These are phyloP conservation scores for Phytophthora multivora DNA, from an alignment of 352 stramenopile genomes.

Conservation along the genomic window DNA sequence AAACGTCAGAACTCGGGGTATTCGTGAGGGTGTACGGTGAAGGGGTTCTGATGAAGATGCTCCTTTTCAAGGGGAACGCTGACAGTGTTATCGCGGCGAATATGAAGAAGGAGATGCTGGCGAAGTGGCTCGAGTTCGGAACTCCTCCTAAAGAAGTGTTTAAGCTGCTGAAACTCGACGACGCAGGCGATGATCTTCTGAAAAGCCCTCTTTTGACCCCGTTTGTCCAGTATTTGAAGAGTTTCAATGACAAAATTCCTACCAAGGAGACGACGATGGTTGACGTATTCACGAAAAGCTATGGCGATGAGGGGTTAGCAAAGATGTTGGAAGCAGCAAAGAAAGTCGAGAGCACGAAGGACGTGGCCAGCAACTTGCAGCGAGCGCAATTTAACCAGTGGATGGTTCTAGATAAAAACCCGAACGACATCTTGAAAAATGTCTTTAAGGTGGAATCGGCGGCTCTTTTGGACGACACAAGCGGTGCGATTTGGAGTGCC, in stretches of 20 bases:
- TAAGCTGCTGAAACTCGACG: background rate
- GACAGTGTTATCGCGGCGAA: no score
- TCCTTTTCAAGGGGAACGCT: no score
- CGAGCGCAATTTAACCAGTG: background rate
- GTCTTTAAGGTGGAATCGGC: background rate
- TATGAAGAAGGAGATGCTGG: background rate
- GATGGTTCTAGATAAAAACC: background rate
- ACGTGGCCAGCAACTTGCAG: background rate
- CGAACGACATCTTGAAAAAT: background rate
- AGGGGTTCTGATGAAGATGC: no score
- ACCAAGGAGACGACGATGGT: conserved; percentile 3
- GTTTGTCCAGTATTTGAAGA: conserved; percentile 1
- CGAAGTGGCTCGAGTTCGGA: background rate
- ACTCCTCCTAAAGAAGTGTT: background rate
- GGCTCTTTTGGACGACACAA: background rate
- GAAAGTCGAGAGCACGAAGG: background rate
- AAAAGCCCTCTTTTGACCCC: background rate
- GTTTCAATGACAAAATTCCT: conserved; percentile 1
- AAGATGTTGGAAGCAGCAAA: conserved; percentile 13
- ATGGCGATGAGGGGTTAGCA: conserved; percentile 3
- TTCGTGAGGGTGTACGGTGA: no score
- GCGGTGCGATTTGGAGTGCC: background rate
- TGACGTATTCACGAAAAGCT: conserved; percentile 1
- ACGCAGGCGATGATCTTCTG: background rate
- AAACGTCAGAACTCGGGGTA: no score